These are phyloP conservation scores for Lepiota brunneoincarnata DNA, from an alignment of 768 basidiomycete genomes.

Conservation along the genomic window DNA sequence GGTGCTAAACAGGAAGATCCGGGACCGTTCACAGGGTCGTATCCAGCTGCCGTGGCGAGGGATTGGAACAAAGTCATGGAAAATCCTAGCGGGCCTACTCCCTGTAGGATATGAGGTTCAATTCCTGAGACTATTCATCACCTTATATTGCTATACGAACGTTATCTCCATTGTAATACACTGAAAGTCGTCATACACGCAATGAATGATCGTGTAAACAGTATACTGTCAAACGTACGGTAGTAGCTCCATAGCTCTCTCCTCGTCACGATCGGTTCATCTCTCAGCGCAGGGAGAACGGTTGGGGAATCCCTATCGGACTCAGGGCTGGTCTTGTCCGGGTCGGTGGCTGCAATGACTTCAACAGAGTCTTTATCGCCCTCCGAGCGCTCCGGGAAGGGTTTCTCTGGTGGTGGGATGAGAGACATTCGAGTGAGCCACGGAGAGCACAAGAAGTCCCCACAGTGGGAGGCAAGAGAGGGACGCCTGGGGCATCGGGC, in stretches of 20 bases:
- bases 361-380: slow-evolving; percentile 10
- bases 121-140: not conserved
- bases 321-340: not conserved
- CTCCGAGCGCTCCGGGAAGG: not conserved
- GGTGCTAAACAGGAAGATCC: slow-evolving; percentile 64
- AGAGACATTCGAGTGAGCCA: slow-evolving; percentile 3
- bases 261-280: slow-evolving; percentile 70
- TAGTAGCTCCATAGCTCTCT: slow-evolving; percentile 82
- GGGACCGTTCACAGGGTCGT: slow-evolving; percentile 65
- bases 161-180: slow-evolving; percentile 82
- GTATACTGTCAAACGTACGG: slow-evolving; percentile 36
- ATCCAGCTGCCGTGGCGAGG: slow-evolving; percentile 69
- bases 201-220: not conserved
- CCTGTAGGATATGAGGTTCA: slow-evolving; percentile 32
- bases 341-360: not conserved
- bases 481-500: not conserved
- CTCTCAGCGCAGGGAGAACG: slow-evolving; percentile 18
- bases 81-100: slow-evolving; percentile 66
- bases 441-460: not conserved
- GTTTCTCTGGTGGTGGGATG: not conserved
- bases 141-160: slow-evolving; percentile 30
- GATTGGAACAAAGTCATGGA: slow-evolving; percentile 75
- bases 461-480: slow-evolving; percentile 3
- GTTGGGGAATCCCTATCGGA: not conserved
- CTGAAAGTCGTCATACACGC: slow-evolving; percentile 31